A percentile compares a stretch with the other conserved stretches of the same genome.
phyloP scores from a whole-genome alignment of 2,329 filamentous ascomycete genomes.

The Fusarium agapanthi region DNA sequence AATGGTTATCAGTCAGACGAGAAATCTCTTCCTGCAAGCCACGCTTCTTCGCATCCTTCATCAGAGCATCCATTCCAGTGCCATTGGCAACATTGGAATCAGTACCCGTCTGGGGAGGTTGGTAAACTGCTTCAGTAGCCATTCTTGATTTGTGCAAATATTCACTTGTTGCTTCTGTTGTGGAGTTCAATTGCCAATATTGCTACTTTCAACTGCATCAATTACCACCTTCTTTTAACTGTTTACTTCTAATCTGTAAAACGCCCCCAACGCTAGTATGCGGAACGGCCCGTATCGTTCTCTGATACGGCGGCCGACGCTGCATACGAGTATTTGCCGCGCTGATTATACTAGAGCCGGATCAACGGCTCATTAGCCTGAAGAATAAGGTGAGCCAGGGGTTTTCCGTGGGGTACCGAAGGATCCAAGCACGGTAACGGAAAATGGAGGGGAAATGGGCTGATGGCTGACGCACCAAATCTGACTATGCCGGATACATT shows the following conservation, averaged over 20 bases:
- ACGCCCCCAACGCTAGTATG: neutral
- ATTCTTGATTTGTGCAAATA: neutral
- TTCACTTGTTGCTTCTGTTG: neutral
- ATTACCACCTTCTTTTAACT: neutral
- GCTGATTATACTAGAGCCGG: neutral
- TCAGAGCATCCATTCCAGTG: slow-evolving; percentile 1
- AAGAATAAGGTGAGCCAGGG: neutral
- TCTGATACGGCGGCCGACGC: neutral
- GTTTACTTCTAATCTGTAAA: too few species aligned
- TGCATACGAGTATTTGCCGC: neutral
- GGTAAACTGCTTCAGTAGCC: neutral
- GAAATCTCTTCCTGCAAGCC: neutral
- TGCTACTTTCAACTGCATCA: neutral
- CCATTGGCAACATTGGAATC: neutral
- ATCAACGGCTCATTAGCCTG: neutral
- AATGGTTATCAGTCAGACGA: neutral
- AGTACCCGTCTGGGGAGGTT: neutral
- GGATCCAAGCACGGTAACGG: neutral
- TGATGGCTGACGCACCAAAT: neutral
- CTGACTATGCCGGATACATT: neutral
- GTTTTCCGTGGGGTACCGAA: neutral
- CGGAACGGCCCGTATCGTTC: neutral
- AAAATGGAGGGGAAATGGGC: neutral
- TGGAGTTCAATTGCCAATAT: neutral
- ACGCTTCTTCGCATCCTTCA: slow-evolving; percentile 1